Conservation (phyloP, 176 grass and related monocot species). For the Pharus latifolius region DNA sequence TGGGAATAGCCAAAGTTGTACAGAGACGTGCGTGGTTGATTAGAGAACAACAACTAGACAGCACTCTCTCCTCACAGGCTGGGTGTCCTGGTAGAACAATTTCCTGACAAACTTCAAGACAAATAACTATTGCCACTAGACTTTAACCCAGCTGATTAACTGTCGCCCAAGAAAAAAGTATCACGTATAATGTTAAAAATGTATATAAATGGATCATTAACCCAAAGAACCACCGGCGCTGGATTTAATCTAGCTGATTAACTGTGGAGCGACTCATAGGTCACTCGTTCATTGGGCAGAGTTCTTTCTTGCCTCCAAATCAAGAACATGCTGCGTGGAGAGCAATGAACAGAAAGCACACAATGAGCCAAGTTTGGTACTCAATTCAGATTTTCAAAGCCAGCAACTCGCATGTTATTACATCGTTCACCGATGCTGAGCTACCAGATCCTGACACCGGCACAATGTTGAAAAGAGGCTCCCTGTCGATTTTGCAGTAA, state of each 20-base stretch:
- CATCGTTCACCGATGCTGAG: conserved; percentile 32
- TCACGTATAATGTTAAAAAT: no score
- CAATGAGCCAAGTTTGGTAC: neutral
- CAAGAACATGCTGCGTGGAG: no score
- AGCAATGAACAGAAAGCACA: neutral
- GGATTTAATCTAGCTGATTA: neutral
- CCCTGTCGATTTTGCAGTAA: neutral
- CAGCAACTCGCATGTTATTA: conserved; percentile 73
- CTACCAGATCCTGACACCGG: conserved; percentile 60
- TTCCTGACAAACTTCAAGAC: neutral
- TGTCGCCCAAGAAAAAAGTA: no score
- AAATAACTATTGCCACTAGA: neutral
- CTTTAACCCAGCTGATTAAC: neutral
- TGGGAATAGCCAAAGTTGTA: no score
- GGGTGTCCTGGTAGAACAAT: neutral
- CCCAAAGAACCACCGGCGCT: neutral
- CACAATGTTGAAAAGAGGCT: conserved; percentile 50
- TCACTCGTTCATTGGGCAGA: neutral
- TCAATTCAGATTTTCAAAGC: conserved; percentile 47
- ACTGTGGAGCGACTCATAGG: neutral
- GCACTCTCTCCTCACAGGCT: no score
- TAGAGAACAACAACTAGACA: no score
- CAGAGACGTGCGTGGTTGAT: neutral
- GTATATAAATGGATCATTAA: no score
- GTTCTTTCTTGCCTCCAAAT: neutral